These are phyloP conservation scores for Diaporthe nobilis DNA, from an alignment of 2,329 filamentous ascomycete genomes.

Conservation along the genomic window DNA sequence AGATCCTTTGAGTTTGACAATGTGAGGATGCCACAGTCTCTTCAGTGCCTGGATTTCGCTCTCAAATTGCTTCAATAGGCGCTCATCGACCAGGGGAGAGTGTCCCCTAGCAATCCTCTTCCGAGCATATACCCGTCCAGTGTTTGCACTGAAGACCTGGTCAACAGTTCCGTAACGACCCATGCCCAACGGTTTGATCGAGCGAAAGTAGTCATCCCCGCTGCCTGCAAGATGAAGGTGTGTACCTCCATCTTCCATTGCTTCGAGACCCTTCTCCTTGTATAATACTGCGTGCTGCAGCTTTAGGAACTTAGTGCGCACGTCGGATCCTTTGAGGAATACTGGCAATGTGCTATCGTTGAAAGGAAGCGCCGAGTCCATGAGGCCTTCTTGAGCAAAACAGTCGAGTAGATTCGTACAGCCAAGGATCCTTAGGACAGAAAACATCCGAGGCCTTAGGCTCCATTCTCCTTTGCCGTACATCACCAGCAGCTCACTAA, in stretches of 20 bases:
- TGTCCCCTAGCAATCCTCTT: neutral
- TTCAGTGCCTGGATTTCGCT: slow-evolving; percentile 14
- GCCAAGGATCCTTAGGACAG: neutral
- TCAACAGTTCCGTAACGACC: neutral
- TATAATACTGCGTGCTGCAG: neutral
- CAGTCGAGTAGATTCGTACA: neutral
- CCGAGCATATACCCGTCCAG: neutral
- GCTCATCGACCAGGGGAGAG: neutral
- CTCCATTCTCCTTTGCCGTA: slow-evolving; percentile 19
- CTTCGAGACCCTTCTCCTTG: neutral
- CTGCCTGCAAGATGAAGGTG: neutral
- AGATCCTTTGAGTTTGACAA: slow-evolving; percentile 1
- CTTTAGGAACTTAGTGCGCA: neutral
- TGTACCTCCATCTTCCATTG: neutral
- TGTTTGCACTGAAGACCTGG: neutral
- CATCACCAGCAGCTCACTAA: neutral
- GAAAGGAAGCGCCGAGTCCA: neutral
- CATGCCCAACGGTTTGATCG: neutral
- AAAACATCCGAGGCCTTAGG: neutral
- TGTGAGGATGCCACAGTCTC: neutral
- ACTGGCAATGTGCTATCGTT: neutral
- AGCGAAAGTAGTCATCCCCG: neutral
- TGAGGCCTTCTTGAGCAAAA: neutral
- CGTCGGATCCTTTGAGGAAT: neutral
- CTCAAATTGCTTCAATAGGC: neutral